These are phyloP conservation scores for Cyberlindnera bimundalis DNA, from an alignment of 805 yeast genomes.

Conservation along the genomic window DNA sequence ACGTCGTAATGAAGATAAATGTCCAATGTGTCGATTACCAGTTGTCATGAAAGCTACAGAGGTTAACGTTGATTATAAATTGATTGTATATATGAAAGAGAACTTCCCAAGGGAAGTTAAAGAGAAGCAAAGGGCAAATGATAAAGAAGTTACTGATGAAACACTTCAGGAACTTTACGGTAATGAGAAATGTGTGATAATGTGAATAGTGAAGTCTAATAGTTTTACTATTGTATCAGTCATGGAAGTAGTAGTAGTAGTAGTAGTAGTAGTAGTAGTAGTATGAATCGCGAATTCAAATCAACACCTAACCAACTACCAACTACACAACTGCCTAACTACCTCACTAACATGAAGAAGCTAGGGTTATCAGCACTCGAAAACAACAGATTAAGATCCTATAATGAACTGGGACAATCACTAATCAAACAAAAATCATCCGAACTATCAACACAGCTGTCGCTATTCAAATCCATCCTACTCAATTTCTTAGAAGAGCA, in stretches of 20 bases:
- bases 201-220: conserved; percentile 6
- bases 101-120: conserved; percentile 69
- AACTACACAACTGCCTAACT: too few relatives aligned
- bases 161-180: conserved; percentile 29
- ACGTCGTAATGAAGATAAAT: conserved; percentile 51
- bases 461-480: conserved; percentile 73
- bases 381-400: conserved; percentile 14
- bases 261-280: too few relatives aligned
- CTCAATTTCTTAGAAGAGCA: conserved; percentile 73
- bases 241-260: too few relatives aligned
- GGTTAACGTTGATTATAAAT: conserved; percentile 51
- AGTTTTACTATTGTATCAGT: too few relatives aligned
- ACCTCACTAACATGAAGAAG: conserved; percentile 38
- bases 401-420: conserved; percentile 22
- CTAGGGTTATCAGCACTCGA: conserved; percentile 49
- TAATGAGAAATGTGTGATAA: conserved; percentile 14
- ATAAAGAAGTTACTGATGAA: conserved; percentile 43
- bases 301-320: too few relatives aligned
- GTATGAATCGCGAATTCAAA: too few relatives aligned
- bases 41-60: conserved; percentile 60
- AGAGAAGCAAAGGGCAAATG: conserved; percentile 54
- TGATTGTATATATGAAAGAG: conserved; percentile 49
- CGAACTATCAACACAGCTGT: conserved; percentile 65
- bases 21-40: conserved; percentile 60
- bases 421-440: conserved; percentile 48